Evolutionary conservation across 1,139 yeast species (phyloP).

Genomic region (Protomyces pachydermus): DNA sequence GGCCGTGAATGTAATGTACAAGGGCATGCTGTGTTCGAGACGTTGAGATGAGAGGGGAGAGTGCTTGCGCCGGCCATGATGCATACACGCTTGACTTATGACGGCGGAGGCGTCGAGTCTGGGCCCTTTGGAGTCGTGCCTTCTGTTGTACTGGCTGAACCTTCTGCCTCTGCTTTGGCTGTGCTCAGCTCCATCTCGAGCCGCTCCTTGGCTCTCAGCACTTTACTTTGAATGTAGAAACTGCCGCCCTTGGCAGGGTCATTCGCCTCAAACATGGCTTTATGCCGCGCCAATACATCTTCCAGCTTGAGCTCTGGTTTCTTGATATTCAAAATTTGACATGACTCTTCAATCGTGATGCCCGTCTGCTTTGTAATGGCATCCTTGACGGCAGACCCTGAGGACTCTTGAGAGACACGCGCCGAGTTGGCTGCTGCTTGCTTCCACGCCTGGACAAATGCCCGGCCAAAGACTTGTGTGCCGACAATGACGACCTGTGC

Average conservation of each 20-base stretch:
- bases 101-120: slow-evolving; percentile 1
- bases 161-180: slow-evolving; percentile 4
- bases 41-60: background rate
- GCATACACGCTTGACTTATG: background rate
- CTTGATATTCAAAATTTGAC: slow-evolving; percentile 81
- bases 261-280: slow-evolving; percentile 79
- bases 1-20: background rate
- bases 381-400: slow-evolving; percentile 27
- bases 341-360: slow-evolving; percentile 76
- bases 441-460: slow-evolving; percentile 93
- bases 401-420: slow-evolving; percentile 41
- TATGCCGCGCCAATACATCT: slow-evolving; percentile 67
- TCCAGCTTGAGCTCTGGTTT: slow-evolving; percentile 50
- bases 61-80: background rate
- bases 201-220: slow-evolving; percentile 74
- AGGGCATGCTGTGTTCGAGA: background rate
- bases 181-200: slow-evolving; percentile 35
- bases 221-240: slow-evolving; percentile 85
- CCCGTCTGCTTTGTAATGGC: slow-evolving; percentile 31
- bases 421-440: slow-evolving; percentile 82
- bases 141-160: background rate
- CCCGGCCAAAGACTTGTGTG: slow-evolving; percentile 91
- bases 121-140: background rate
- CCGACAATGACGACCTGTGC: slow-evolving; percentile 83
- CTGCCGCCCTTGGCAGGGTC: slow-evolving; percentile 92